A percentile compares a stretch with the other conserved stretches of the same genome.
phyloP scores from a whole-genome alignment of 1,284 basidiomycete species.

The Microbotryum scabiosae region DNA sequence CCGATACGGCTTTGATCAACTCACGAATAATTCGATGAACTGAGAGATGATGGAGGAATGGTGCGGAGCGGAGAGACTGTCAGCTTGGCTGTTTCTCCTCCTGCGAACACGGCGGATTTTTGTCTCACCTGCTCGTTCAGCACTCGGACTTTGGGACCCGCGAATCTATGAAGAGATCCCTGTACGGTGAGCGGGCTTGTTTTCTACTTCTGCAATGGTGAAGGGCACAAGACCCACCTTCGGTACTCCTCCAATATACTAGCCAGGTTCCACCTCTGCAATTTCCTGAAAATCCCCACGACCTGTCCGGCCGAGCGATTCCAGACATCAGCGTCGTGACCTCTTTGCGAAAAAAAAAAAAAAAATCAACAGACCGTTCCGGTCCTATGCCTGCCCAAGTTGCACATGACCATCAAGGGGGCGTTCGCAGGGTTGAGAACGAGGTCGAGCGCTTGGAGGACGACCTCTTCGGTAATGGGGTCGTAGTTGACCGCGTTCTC shows the following conservation, averaged over 20 bases:
- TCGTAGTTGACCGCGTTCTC: slow-evolving; percentile 40
- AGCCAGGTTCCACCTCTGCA: slow-evolving; percentile 47
- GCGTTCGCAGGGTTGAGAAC: slow-evolving; percentile 46
- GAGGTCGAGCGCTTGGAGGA: slow-evolving; percentile 47
- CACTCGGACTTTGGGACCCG: slow-evolving; percentile 44
- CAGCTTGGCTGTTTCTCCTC: too few species aligned
- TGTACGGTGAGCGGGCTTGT: not conserved
- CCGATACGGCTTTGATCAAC: too few species aligned
- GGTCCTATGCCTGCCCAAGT: slow-evolving; percentile 47
- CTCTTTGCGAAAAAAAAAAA: too few species aligned
- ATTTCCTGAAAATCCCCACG: slow-evolving; percentile 44
- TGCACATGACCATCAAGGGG: slow-evolving; percentile 48
- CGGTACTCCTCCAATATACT: slow-evolving; percentile 49
- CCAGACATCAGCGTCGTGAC: too few species aligned
- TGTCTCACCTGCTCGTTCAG: slow-evolving; percentile 49
- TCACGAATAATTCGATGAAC: too few species aligned
- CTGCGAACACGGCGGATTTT: too few species aligned
- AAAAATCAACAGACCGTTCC: slow-evolving; percentile 42
- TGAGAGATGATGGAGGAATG: too few species aligned
- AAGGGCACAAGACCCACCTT: slow-evolving; percentile 15
- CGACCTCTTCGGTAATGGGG: slow-evolving; percentile 46
- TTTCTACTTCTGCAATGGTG: too few species aligned
- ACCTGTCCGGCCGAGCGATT: slow-evolving; percentile 40
- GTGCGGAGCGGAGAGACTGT: rapidly evolving
- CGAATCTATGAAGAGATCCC: not conserved